These are phyloP conservation scores for Phytopythium delawarense DNA, from an alignment of 352 stramenopile species.

Conservation along the genomic window DNA sequence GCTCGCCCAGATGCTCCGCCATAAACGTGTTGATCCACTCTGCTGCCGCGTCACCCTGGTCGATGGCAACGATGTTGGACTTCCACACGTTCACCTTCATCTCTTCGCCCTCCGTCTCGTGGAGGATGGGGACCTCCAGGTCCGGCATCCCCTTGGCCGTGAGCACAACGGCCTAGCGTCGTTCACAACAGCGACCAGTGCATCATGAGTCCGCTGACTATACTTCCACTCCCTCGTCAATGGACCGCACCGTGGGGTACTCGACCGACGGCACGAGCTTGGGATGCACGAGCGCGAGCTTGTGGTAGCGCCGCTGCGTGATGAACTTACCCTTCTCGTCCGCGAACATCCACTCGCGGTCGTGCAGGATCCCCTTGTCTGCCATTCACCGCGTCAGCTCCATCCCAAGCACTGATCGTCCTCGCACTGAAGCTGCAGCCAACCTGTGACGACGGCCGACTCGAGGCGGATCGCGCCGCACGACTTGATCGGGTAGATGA, in stretches of 20 bases:
- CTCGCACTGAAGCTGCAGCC: background rate
- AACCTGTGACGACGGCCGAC: slow-evolving; percentile 33
- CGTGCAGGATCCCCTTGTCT: slow-evolving; percentile 57
- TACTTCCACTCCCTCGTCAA: too few relatives aligned
- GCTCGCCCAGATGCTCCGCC: slow-evolving; percentile 23
- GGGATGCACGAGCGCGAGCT: slow-evolving; percentile 58
- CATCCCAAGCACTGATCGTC: background rate
- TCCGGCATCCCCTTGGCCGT: slow-evolving; percentile 57
- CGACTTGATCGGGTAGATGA: slow-evolving; percentile 86
- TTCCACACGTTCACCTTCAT: slow-evolving; percentile 56
- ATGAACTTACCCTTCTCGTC: slow-evolving; percentile 66
- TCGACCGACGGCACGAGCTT: slow-evolving; percentile 46
- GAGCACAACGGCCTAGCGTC: slow-evolving; percentile 38
- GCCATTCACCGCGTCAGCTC: slow-evolving; percentile 2
- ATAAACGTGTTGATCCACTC: slow-evolving; percentile 65
- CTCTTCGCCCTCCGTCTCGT: slow-evolving; percentile 23
- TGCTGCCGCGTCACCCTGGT: slow-evolving; percentile 56
- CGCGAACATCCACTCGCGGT: slow-evolving; percentile 78
- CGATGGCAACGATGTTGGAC: slow-evolving; percentile 42
- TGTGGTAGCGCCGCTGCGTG: slow-evolving; percentile 59
- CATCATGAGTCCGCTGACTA: background rate
- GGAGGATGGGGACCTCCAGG: slow-evolving; percentile 50
- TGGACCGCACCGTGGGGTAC: slow-evolving; percentile 27
- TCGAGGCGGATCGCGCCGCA: slow-evolving; percentile 58
- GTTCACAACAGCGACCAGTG: background rate